A percentile compares a stretch with the other conserved stretches of the same genome.
These are phyloP conservation scores for Aspergillus bertholletiae DNA, from an alignment of 495 filamentous ascomycete species.

Conservation along the genomic window DNA sequence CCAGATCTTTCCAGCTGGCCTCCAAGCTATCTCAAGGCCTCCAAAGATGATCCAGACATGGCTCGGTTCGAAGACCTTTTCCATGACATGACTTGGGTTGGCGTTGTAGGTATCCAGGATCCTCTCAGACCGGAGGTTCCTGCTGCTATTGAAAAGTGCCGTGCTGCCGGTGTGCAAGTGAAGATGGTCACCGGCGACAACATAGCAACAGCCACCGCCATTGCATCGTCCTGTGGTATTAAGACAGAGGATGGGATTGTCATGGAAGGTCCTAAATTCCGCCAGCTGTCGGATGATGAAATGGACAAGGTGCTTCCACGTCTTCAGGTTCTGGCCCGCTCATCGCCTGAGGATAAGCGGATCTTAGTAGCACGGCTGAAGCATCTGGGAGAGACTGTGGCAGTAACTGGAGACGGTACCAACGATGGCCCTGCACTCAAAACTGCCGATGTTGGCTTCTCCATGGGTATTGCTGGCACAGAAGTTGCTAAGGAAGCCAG, in stretches of 20 bases:
- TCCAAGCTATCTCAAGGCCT: conserved; percentile 37
- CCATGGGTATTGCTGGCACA: conserved; percentile 88
- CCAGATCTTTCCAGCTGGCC: conserved; percentile 59
- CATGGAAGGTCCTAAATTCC: conserved; percentile 83
- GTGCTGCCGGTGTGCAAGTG: conserved; percentile 74
- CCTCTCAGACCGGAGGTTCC: conserved; percentile 69
- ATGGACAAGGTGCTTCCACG: conserved; percentile 71
- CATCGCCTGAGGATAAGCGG: conserved; percentile 84
- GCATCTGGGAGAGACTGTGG: conserved; percentile 73
- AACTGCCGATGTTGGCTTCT: conserved; percentile 85
- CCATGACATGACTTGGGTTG: conserved; percentile 57
- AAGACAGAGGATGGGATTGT: conserved; percentile 67
- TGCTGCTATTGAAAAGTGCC: conserved; percentile 69
- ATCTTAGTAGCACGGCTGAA: conserved; percentile 74
- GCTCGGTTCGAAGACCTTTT: conserved; percentile 56
- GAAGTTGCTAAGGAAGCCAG: conserved; percentile 94
- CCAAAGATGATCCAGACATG: conserved; percentile 49
- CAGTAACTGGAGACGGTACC: conserved; percentile 85
- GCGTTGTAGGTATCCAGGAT: conserved; percentile 65
- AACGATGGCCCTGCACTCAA: conserved; percentile 87
- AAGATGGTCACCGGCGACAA: conserved; percentile 93
- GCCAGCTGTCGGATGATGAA: conserved; percentile 64
- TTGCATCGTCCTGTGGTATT: conserved; percentile 81
- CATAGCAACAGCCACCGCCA: conserved; percentile 73
- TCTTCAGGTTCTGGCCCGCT: conserved; percentile 81